phyloP scores from a whole-genome alignment of 73 alveolate genomes.

The Effrenium voratum region DNA sequence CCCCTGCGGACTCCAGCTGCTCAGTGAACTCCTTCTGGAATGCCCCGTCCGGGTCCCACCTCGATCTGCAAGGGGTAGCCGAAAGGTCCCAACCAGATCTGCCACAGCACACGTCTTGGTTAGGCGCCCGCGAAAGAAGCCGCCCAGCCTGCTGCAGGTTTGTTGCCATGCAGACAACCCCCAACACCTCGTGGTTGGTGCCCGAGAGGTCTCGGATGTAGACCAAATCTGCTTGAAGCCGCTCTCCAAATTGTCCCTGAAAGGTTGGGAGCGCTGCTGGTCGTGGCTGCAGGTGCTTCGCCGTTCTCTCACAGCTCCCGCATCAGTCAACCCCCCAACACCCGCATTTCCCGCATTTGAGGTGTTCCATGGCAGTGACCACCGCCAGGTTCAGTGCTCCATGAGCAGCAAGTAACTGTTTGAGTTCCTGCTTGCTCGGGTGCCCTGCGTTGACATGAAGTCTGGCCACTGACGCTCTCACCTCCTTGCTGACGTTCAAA shows the following conservation, averaged over 20 bases:
- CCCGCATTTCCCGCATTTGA: not conserved
- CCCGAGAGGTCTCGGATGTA: slow-evolving; percentile 15
- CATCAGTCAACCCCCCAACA: no score
- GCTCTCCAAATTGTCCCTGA: not conserved
- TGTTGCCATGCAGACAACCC: not conserved
- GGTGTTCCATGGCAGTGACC: not conserved
- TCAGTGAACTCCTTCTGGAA: slow-evolving; percentile 11
- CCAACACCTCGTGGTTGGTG: not conserved
- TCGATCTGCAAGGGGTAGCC: slow-evolving; percentile 30
- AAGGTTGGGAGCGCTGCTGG: not conserved
- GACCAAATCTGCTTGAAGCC: not conserved
- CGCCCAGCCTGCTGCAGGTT: not conserved
- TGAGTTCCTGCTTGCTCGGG: not conserved
- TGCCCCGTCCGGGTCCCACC: not conserved
- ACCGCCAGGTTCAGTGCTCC: not conserved
- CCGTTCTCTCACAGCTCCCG: slow-evolving; percentile 3
- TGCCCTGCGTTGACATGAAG: slow-evolving; percentile 33
- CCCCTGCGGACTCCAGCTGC: not conserved
- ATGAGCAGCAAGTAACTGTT: not conserved
- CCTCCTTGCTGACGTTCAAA: not conserved
- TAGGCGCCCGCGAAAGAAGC: not conserved
- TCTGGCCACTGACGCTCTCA: not conserved
- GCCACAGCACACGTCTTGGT: not conserved
- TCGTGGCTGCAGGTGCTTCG: not conserved
- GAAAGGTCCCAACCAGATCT: not conserved